Conservation (phyloP, 2,329 filamentous ascomycete species). For the Neofusicoccum kwambonambiense region DNA sequence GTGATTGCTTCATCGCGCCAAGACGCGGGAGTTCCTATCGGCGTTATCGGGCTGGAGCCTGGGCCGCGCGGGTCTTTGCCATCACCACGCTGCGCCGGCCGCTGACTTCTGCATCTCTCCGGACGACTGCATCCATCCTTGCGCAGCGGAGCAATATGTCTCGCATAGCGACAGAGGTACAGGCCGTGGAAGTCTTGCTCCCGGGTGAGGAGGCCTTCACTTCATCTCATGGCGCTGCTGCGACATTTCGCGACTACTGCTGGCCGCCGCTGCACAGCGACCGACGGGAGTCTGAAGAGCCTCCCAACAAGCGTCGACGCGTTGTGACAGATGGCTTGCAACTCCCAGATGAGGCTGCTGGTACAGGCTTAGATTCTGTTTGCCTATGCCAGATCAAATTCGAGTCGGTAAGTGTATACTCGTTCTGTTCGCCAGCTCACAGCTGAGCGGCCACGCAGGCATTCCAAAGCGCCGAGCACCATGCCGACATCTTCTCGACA, state of each 20-base stretch:
- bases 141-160: not conserved
- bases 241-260: not conserved
- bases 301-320: constrained; percentile 7
- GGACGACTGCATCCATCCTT: not conserved
- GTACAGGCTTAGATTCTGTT: not conserved
- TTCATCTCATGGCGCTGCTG: not conserved
- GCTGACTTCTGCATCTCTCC: not conserved
- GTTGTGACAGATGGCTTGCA: not conserved
- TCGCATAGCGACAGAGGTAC: not conserved
- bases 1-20: not conserved
- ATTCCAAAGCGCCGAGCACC: not conserved
- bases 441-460: not conserved
- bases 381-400: not conserved
- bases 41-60: not conserved
- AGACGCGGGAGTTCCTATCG: not conserved
- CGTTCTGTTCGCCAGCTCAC: too few relatives aligned
- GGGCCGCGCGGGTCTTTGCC: not conserved
- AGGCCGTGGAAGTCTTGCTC: not conserved
- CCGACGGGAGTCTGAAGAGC: not conserved
- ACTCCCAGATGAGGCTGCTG: not conserved
- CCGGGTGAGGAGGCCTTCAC: not conserved
- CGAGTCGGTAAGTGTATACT: not conserved
- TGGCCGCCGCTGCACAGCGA: not conserved
- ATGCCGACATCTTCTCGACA: not conserved
- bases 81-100: not conserved